Evolutionary conservation across 208 protist genomes (phyloP).

Genomic region (Leishmania guyanensis): DNA sequence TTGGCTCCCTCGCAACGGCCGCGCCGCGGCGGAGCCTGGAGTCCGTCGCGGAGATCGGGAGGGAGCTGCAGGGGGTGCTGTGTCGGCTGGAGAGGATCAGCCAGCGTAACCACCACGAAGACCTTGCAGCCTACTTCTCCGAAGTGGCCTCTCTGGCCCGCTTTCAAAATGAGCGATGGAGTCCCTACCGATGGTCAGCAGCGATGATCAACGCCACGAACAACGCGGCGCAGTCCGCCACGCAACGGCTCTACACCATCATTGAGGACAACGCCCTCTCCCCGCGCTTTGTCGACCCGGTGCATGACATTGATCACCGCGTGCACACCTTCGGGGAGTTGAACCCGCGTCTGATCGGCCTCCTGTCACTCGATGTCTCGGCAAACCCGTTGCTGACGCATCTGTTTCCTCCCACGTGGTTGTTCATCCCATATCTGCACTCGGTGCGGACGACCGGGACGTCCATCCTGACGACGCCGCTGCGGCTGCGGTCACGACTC

Average conservation of each 20-base stretch:
- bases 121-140: constrained; percentile 53
- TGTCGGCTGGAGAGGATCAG: constrained; percentile 32
- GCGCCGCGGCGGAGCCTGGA: constrained; percentile 2
- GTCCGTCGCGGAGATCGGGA: constrained; percentile 8
- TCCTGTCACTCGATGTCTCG: constrained; percentile 43
- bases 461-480: constrained; percentile 21
- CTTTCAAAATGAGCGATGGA: constrained; percentile 33
- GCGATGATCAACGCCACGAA: constrained; percentile 25
- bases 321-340: constrained; percentile 44
- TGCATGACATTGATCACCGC: constrained; percentile 31
- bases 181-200: constrained; percentile 27
- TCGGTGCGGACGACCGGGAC: constrained; percentile 23
- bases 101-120: constrained; percentile 30
- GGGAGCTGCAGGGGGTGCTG: constrained; percentile 27
- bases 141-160: constrained; percentile 27
- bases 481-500: constrained; percentile 10
- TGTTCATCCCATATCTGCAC: constrained; percentile 30
- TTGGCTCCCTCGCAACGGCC: neutral
- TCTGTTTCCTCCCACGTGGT: constrained; percentile 22
- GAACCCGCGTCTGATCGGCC: constrained; percentile 41
- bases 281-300: constrained; percentile 4
- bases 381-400: constrained; percentile 41
- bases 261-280: constrained; percentile 20
- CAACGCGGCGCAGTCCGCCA: constrained; percentile 9
- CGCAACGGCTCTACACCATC: constrained; percentile 11